Conservation (phyloP, 306 rosid species). For the Vigna nakashimae region DNA sequence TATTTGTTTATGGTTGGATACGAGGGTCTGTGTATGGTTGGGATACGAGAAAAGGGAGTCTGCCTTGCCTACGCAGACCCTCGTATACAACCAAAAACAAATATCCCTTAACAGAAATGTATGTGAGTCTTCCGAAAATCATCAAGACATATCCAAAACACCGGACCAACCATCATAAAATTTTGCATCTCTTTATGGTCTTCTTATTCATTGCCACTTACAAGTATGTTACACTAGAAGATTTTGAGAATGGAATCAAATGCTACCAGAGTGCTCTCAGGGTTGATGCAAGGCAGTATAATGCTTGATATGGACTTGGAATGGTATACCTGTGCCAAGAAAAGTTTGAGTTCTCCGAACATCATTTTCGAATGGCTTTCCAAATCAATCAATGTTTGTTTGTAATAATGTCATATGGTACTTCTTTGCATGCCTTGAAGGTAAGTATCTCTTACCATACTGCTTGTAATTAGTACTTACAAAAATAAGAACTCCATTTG, state of each 20-base stretch:
- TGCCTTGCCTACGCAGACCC: too few species aligned
- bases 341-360: constrained; percentile 90
- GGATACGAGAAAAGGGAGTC: too few species aligned
- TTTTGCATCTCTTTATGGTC: constrained; percentile 32
- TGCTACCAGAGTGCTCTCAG: constrained; percentile 92
- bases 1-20: too few species aligned
- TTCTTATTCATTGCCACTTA: constrained; percentile 41
- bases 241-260: constrained; percentile 94
- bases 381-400: constrained; percentile 86
- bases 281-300: constrained; percentile 91
- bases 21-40: too few species aligned
- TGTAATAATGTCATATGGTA: constrained; percentile 89
- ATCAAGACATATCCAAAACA: too few species aligned
- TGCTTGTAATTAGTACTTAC: constrained; percentile 28
- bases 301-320: constrained; percentile 98
- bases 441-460: constrained; percentile 52
- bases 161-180: too few species aligned
- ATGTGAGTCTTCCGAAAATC: too few species aligned
- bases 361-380: constrained; percentile 91
- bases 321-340: constrained; percentile 96
- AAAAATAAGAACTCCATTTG: constrained; percentile 39
- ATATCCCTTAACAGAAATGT: too few species aligned
- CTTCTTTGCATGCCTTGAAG: constrained; percentile 85
- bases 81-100: too few species aligned
- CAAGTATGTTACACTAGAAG: constrained; percentile 92